Evolutionary conservation across 148 eudicot species (phyloP).

Genomic region (Silene uniflora): DNA sequence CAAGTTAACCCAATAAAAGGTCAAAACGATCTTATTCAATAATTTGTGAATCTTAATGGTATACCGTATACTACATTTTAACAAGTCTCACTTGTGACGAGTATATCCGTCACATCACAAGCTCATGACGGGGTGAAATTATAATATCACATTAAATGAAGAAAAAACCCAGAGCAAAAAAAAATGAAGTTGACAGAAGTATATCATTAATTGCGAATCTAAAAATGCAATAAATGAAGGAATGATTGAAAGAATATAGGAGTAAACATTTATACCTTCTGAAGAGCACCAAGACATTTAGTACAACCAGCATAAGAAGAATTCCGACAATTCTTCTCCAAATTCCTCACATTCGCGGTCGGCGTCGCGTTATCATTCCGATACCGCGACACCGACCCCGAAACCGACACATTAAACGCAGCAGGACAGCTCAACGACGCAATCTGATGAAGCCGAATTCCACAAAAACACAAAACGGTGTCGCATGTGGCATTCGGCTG

Average conservation of each 20-base stretch:
- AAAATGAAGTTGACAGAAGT: no score
- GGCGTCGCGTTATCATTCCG: conserved; percentile 66
- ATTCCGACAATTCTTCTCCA: conserved; percentile 74
- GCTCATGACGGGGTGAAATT: no score
- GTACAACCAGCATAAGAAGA: conserved; percentile 93
- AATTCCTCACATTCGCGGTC: conserved; percentile 62
- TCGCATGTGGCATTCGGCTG: conserved; percentile 81
- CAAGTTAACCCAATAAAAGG: no score
- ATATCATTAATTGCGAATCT: background rate
- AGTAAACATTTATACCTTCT: conserved; percentile 54
- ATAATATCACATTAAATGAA: no score
- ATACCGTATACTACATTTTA: no score
- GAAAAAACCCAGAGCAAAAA: no score
- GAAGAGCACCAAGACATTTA: conserved; percentile 79
- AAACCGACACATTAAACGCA: conserved; percentile 56
- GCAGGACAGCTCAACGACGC: conserved; percentile 72
- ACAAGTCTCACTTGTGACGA: no score
- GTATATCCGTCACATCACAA: no score
- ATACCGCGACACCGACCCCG: background rate
- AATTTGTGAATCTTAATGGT: no score
- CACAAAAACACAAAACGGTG: conserved; percentile 81
- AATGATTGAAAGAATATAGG: conserved; percentile 24
- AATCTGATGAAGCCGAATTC: conserved; percentile 81
- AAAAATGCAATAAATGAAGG: conserved; percentile 26
- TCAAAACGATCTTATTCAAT: no score